A percentile compares a stretch with the other conserved stretches of the same genome.
Evolutionary conservation across 2,329 filamentous ascomycete genomes (phyloP).

Genomic region (Pleochaeta shiraiana): DNA sequence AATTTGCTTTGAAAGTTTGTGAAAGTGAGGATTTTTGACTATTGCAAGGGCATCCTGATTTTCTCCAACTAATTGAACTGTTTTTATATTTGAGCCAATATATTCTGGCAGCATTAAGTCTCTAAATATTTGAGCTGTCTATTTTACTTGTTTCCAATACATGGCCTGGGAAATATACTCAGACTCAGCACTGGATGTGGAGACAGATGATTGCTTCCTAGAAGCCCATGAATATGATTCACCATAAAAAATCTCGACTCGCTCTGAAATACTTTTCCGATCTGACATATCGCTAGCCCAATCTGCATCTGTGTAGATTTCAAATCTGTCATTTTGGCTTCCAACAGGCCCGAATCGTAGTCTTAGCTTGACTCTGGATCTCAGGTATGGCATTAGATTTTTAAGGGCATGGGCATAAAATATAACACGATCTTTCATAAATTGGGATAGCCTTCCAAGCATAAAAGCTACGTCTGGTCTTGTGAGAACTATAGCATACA

Average conservation of each 20-base stretch:
- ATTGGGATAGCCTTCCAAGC: background rate
- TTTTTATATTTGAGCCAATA: background rate
- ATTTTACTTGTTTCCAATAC: background rate
- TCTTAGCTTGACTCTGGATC: background rate
- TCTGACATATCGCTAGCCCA: background rate
- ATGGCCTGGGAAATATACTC: background rate
- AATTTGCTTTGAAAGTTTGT: conserved; percentile 1
- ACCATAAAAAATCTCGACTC: background rate
- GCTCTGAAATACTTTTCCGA: background rate
- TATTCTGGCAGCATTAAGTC: background rate
- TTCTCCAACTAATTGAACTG: background rate
- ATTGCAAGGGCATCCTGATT: background rate
- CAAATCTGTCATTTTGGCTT: background rate
- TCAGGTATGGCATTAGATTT: background rate
- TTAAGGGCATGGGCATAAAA: background rate
- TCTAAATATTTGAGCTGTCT: background rate
- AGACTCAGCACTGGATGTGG: background rate
- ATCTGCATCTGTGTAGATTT: background rate
- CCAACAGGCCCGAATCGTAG: background rate
- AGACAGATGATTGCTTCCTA: background rate
- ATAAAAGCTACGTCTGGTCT: background rate
- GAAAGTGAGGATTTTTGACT: background rate
- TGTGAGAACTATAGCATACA: background rate
- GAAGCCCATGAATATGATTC: background rate
- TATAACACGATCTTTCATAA: background rate